Evolutionary conservation across 2,329 filamentous ascomycete species (phyloP), one percentile per base, ranked within the genome.

Genomic region (Nakataea oryzae): DNA sequence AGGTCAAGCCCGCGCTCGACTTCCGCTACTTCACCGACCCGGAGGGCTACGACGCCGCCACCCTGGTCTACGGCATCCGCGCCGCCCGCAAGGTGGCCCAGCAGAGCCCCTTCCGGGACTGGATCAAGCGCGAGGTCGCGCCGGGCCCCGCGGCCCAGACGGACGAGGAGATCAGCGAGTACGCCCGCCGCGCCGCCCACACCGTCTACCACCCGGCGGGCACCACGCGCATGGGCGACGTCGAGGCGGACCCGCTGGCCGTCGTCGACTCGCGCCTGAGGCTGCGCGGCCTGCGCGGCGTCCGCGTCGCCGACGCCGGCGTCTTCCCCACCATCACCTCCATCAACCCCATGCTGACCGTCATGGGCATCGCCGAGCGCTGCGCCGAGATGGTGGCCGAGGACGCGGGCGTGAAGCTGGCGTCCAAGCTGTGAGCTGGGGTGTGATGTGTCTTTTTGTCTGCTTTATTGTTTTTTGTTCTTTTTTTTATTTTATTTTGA

Each of bases 301-400:
- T 69, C 60, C 63, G 69, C 29, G 59, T 69, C 26, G 67, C 69
- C 6, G 69, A 71, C 54, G 68, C 68, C 26, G 74, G 71, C 30
- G 69, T 73, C 3, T 70, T 74, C 29, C 72, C 72, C 2, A 63
- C 60, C 34, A 67, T 71, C 5, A 66, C 71, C 1, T 65, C 84
- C 61, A 88, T 95, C 73, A 96, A 96, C 78, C 91, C 90, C 63
- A 95, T 96, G 92, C 78, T 96, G 71, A 96, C 91, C 1, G 91
- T 96, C 6, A 75, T 96, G 71, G 88, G 85, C 61, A 85, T 96
- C 69, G 92, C 90, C 9, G 92, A 96, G 83, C 82, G 89, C 63
- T 88, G 86, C 7, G 92, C 92, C 0, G 92, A 96, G 80, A 74
- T 96, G 73, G 88, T 96, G 71, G 88, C 88, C 32, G 81, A 87